Percentiles rank a stretch among this genome's conserved stretches.
These are phyloP conservation scores for Claviceps spartinae DNA, from an alignment of 2,329 filamentous ascomycete genomes.

Conservation along the genomic window DNA sequence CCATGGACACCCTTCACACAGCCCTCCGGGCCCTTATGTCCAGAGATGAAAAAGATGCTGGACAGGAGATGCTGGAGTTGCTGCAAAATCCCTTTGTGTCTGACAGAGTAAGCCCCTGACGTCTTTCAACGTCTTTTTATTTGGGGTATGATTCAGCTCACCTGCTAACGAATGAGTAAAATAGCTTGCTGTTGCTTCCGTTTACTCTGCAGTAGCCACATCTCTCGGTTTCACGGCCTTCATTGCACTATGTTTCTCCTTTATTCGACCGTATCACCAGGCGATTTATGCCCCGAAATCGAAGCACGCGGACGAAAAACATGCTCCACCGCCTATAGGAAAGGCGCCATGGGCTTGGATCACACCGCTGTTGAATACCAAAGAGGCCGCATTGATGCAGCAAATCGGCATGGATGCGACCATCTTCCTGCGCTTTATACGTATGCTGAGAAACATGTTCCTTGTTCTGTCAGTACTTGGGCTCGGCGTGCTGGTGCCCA, in stretches of 20 bases:
- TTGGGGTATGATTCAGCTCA: background rate
- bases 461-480: conserved; percentile 57
- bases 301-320: conserved; percentile 82
- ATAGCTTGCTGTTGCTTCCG: conserved; percentile 31
- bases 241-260: conserved; percentile 70
- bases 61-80: conserved; percentile 32
- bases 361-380: conserved; percentile 60
- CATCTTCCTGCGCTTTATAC: conserved; percentile 74
- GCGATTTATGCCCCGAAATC: conserved; percentile 89
- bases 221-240: conserved; percentile 62
- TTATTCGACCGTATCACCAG: conserved; percentile 81
- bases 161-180: no score
- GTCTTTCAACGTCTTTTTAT: background rate
- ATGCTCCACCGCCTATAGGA: conserved; percentile 74
- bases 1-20: background rate
- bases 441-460: conserved; percentile 91
- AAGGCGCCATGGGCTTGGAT: conserved; percentile 86
- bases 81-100: conserved; percentile 36
- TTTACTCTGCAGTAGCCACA: conserved; percentile 67
- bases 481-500: conserved; percentile 64
- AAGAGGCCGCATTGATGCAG: conserved; percentile 64
- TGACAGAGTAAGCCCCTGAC: background rate
- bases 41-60: conserved; percentile 16
- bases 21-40: background rate
- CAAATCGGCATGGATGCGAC: conserved; percentile 83